These are phyloP conservation scores for Phytophthora macrochlamydospora DNA, from an alignment of 352 stramenopile species.

Conservation along the genomic window DNA sequence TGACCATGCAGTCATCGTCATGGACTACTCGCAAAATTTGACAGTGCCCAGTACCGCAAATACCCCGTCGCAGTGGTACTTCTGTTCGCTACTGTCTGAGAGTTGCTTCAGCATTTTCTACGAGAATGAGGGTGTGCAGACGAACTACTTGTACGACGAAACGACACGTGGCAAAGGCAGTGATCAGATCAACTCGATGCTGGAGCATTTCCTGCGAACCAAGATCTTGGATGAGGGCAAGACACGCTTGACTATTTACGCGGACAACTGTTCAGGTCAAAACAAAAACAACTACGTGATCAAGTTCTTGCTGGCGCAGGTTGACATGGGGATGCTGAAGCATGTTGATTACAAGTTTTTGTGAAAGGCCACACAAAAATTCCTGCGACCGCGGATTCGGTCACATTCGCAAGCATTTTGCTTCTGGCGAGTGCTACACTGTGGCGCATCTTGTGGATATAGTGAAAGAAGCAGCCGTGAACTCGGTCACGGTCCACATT, in stretches of 20 bases:
- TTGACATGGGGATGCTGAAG: slow-evolving; percentile 4
- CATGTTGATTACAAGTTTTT: slow-evolving; percentile 20
- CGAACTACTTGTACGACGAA: slow-evolving; percentile 16
- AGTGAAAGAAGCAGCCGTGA: not conserved
- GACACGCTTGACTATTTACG: slow-evolving; percentile 12
- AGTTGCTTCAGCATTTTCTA: slow-evolving; percentile 23
- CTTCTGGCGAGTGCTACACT: slow-evolving; percentile 6
- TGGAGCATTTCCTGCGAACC: slow-evolving; percentile 9
- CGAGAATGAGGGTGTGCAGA: not conserved
- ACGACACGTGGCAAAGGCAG: slow-evolving; percentile 1
- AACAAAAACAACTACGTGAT: slow-evolving; percentile 27
- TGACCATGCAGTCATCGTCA: slow-evolving; percentile 16
- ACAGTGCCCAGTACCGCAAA: slow-evolving; percentile 10
- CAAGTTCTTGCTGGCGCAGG: slow-evolving; percentile 11
- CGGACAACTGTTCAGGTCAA: slow-evolving; percentile 15
- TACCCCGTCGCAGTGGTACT: slow-evolving; percentile 23
- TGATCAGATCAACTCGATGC: slow-evolving; percentile 10
- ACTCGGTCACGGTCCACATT: slow-evolving; percentile 1
- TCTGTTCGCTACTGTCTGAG: slow-evolving; percentile 10
- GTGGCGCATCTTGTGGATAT: slow-evolving; percentile 14
- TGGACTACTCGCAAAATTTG: slow-evolving; percentile 29
- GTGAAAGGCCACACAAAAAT: slow-evolving; percentile 30
- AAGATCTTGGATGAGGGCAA: not conserved
- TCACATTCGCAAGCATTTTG: slow-evolving; percentile 14
- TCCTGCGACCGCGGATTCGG: slow-evolving; percentile 20